Base-by-base conservation (phyloP, 2,329 filamentous ascomycete species). In the Aotearoamyces nothofagi region DNA sequence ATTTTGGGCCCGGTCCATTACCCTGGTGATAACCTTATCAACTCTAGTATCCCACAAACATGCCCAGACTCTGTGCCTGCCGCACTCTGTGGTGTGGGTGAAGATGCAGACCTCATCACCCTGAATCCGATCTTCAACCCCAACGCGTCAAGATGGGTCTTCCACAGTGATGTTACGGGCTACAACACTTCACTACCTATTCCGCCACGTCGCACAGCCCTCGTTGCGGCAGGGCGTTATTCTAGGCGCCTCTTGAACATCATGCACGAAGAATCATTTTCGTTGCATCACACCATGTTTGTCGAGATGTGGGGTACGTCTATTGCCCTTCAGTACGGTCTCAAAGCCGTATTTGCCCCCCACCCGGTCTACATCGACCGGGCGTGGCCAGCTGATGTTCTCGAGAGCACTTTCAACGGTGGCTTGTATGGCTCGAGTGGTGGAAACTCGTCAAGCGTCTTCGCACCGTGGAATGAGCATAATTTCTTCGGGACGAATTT, bases 311-410 rank as follows among this genome's bases (percentile, higher is more conserved):
- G 77, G 54, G 78, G 78, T 2, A 65, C 75, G 0, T 68, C 65
- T 1, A 65, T 72, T 45, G 76, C 78, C 0, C 57, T 86, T 4
- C 78, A 83, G 40, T 78, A 81, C 44, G 78, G 79, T 1, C 60
- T 82, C 43, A 86, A 86, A 53, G 79, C 77, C 13, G 74, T 81
- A 1, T 81, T 69, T 43, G 81, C 78, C 1, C 83, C 83, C 0
- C 83, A 92, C 38, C 79, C 83, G 0, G 70, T 90, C 25, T 90
- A 74, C 51, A 57, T 82, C 9, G 82, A 90, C 50, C 69, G 82
- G 12, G 62, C 66, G 24, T 92, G 83, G 83, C 72, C 75, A 0
- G 58, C 67, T 4, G 60, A 62, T 9, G 76, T 78, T 35, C 63
- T 80, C 3, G 78, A 84, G 38, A 61, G 60, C n/a, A 69, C 79